Conservation (phyloP, 1,284 basidiomycete genomes). For the Rhizoctonia solani region DNA sequence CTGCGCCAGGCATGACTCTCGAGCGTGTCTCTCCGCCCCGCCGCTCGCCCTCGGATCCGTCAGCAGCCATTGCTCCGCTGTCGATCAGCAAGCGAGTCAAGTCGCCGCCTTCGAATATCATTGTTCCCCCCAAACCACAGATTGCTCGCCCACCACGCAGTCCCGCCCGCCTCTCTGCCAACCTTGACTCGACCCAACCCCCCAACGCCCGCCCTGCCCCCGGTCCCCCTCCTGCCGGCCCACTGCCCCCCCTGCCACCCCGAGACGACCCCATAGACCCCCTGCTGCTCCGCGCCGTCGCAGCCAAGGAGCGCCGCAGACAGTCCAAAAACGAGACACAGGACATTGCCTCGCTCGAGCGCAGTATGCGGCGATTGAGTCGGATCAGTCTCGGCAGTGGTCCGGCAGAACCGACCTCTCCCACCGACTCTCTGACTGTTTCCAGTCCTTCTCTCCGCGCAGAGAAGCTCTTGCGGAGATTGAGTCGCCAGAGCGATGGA, state of each 20-base stretch:
- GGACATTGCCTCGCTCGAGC: constrained; percentile 14
- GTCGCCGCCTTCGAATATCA: background rate
- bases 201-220: background rate
- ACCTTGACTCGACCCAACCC: background rate
- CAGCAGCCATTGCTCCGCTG: background rate
- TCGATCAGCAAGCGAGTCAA: background rate
- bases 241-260: constrained; percentile 7
- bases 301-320: constrained; percentile 3
- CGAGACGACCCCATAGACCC: background rate
- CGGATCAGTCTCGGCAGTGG: constrained; percentile 7
- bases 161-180: background rate
- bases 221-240: constrained; percentile 1
- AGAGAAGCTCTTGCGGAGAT: constrained; percentile 24
- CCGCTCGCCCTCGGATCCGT: constrained; percentile 18
- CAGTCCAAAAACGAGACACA: constrained; percentile 3
- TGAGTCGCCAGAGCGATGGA: constrained; percentile 12
- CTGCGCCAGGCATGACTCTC: constrained; percentile 13
- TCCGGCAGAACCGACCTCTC: background rate
- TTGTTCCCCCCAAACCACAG: background rate
- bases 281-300: background rate
- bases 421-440: background rate
- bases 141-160: background rate
- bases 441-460: background rate
- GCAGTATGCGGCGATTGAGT: constrained; percentile 20
- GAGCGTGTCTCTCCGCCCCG: constrained; percentile 4